These are phyloP conservation scores for Ulmus americana DNA, from an alignment of 331 rosid species.

Conservation along the genomic window DNA sequence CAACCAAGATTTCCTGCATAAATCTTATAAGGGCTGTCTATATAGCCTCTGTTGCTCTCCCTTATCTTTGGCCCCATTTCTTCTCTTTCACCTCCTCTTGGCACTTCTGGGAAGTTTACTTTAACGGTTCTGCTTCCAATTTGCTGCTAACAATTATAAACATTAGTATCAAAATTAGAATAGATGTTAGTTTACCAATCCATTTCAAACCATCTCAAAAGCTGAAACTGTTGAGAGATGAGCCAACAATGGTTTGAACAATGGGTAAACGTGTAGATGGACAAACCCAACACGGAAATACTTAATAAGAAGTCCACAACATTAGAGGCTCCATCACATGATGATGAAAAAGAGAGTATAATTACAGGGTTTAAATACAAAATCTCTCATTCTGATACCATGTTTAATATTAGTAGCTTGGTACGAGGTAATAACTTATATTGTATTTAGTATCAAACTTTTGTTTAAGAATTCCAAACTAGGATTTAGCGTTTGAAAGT, in stretches of 20 bases:
- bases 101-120: slow-evolving; percentile 91
- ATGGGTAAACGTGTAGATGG: no score
- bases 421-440: neutral
- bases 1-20: slow-evolving; percentile 94
- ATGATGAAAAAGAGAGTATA: no score
- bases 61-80: slow-evolving; percentile 54
- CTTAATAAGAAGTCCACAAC: no score
- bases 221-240: no score
- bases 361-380: neutral
- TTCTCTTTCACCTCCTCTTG: slow-evolving; percentile 83
- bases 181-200: no score
- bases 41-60: slow-evolving; percentile 47
- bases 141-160: slow-evolving; percentile 47
- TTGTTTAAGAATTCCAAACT: no score
- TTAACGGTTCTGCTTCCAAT: slow-evolving; percentile 67
- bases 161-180: slow-evolving; percentile 2
- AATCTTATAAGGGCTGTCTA: slow-evolving; percentile 78
- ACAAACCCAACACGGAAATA: no score
- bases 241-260: no score
- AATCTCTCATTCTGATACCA: neutral
- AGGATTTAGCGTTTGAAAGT: neutral
- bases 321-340: no score
- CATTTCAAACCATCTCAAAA: no score
- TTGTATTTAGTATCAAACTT: neutral
- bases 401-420: neutral